These are phyloP conservation scores for Thoreauomyces humboldtii DNA, from an alignment of 192 early-diverging fungal species.

Conservation along the genomic window DNA sequence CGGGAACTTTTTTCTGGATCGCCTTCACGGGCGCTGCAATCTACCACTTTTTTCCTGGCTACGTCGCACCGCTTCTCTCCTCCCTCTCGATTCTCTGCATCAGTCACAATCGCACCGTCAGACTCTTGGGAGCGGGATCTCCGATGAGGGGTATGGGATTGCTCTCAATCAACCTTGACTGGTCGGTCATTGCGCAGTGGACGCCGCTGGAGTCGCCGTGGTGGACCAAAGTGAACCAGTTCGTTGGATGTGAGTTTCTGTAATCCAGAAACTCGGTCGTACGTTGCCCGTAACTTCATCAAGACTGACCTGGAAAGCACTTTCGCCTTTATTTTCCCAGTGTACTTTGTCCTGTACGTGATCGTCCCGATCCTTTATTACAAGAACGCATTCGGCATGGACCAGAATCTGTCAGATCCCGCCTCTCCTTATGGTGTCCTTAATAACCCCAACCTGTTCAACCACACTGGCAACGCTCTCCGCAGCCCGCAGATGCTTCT, in stretches of 20 bases:
- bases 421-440: constrained; percentile 1
- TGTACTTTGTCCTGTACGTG: constrained; percentile 23
- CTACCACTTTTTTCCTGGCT: constrained; percentile 52
- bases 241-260: constrained; percentile 48
- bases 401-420: constrained; percentile 13
- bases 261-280: constrained; percentile 45
- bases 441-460: constrained; percentile 23
- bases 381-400: constrained; percentile 39
- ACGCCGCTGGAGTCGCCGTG: constrained; percentile 64
- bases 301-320: neutral
- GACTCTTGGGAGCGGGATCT: neutral
- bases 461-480: constrained; percentile 15
- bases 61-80: neutral
- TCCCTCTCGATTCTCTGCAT: constrained; percentile 7
- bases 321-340: constrained; percentile 7
- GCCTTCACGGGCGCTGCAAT: constrained; percentile 48
- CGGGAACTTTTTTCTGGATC: constrained; percentile 53
- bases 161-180: constrained; percentile 57
- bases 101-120: neutral
- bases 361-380: constrained; percentile 33
- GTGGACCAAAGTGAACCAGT: constrained; percentile 59
- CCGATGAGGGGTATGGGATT: constrained; percentile 2
- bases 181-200: constrained; percentile 34
- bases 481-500: neutral
- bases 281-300: constrained; percentile 27